Conservation (phyloP, 2,329 filamentous ascomycete species). For the Scedosporium minutisporum region DNA sequence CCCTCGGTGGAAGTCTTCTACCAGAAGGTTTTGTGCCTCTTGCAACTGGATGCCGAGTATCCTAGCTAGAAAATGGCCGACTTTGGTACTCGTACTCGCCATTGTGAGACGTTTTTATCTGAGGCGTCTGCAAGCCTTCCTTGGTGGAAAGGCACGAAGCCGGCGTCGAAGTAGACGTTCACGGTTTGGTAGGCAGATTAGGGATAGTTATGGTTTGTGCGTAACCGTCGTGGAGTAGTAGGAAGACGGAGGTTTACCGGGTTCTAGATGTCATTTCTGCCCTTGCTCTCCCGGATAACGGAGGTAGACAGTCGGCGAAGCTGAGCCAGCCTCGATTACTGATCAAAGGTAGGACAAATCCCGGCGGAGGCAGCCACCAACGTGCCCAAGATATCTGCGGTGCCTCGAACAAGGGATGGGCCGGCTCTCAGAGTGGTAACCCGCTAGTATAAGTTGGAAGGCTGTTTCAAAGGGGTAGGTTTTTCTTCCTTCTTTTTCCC, state of each 20-base stretch:
- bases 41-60: slow-evolving; percentile 74
- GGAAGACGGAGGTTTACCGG: too few relatives aligned
- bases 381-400: not conserved
- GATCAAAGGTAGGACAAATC: not conserved
- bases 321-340: not conserved
- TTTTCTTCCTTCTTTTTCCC: not conserved
- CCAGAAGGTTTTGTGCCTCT: slow-evolving; percentile 30
- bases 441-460: not conserved
- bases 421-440: not conserved
- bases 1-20: slow-evolving; percentile 59
- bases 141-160: not conserved
- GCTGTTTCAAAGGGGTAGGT: not conserved
- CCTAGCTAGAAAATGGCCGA: slow-evolving; percentile 69
- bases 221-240: too few relatives aligned
- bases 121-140: not conserved
- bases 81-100: slow-evolving; percentile 36
- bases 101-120: slow-evolving; percentile 17
- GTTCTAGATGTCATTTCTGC: too few relatives aligned
- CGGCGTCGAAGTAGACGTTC: not conserved
- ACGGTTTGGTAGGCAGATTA: too few relatives aligned
- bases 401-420: not conserved
- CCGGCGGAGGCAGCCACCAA: not conserved
- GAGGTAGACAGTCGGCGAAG: not conserved
- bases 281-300: too few relatives aligned
- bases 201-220: too few relatives aligned